phyloP scores from a whole-genome alignment of 306 rosid species.

The Vicia faba region DNA sequence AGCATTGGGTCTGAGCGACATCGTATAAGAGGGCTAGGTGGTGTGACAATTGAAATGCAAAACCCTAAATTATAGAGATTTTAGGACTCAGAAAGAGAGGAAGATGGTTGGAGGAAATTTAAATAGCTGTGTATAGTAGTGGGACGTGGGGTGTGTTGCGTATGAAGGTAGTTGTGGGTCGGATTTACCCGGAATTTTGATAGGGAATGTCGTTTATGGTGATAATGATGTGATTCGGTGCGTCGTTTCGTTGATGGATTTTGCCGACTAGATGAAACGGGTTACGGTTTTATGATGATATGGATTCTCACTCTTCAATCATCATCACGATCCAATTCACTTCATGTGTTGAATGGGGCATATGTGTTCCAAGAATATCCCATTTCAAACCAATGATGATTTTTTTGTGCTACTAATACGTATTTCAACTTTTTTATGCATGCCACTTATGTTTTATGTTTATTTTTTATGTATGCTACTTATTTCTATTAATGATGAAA shows the following conservation, averaged over 20 bases:
- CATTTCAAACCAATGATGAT: no score
- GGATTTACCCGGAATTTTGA: not conserved
- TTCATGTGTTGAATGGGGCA: not conserved
- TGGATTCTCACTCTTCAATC: not conserved
- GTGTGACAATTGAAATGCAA: constrained; percentile 18
- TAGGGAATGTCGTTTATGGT: not conserved
- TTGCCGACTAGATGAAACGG: not conserved
- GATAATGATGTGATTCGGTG: not conserved
- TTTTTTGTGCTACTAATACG: no score
- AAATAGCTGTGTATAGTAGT: not conserved
- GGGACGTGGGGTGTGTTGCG: not conserved
- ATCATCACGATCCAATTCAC: not conserved
- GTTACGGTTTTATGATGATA: not conserved
- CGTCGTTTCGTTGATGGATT: not conserved
- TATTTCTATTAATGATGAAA: no score
- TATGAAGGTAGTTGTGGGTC: not conserved
- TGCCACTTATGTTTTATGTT: no score
- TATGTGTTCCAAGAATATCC: no score
- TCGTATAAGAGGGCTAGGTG: constrained; percentile 26
- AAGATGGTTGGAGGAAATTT: not conserved
- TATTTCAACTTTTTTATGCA: no score
- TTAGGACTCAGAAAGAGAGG: no score
- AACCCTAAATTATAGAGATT: constrained; percentile 44
- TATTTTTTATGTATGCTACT: no score
- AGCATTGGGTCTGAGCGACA: constrained; percentile 86